Evolutionary conservation across 2,329 filamentous ascomycete genomes (phyloP).

Genomic region (Fusarium sp.): DNA sequence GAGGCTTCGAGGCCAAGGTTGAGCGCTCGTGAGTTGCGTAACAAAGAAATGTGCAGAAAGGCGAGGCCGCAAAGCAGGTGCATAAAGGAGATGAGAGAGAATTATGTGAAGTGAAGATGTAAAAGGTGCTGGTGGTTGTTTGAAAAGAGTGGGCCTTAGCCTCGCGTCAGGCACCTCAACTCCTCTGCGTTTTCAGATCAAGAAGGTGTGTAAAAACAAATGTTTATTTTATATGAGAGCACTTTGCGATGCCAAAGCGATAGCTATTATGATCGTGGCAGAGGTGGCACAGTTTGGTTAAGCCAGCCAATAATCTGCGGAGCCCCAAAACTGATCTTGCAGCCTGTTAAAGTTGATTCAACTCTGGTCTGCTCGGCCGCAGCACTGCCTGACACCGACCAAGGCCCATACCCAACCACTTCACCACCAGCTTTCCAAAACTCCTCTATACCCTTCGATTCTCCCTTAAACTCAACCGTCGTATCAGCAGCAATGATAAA

Average conservation of each 20-base stretch:
- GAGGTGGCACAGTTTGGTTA: background rate
- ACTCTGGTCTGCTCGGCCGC: background rate
- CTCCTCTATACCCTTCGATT: background rate
- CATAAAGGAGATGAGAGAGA: too few relatives aligned
- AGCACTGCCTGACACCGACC: background rate
- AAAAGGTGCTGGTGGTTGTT: too few relatives aligned
- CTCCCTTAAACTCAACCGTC: background rate
- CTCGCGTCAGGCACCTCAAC: too few relatives aligned
- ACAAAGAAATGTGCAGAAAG: fast-evolving
- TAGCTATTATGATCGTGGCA: background rate
- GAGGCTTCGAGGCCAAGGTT: fast-evolving
- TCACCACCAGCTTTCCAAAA: background rate
- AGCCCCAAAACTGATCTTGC: background rate
- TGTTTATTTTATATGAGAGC: too few relatives aligned
- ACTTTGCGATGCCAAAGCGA: too few relatives aligned
- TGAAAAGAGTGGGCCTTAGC: too few relatives aligned
- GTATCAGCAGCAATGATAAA: background rate
- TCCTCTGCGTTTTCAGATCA: too few relatives aligned
- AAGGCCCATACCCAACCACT: background rate
- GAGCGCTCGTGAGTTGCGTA: too few relatives aligned
- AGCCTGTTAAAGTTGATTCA: background rate
- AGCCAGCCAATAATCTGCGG: background rate
- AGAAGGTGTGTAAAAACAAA: fast-evolving
- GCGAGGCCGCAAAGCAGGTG: fast-evolving
- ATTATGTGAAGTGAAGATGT: too few relatives aligned